These are phyloP conservation scores for Solanum medicagineum DNA, from an alignment of 257 asterid species.

Conservation along the genomic window DNA sequence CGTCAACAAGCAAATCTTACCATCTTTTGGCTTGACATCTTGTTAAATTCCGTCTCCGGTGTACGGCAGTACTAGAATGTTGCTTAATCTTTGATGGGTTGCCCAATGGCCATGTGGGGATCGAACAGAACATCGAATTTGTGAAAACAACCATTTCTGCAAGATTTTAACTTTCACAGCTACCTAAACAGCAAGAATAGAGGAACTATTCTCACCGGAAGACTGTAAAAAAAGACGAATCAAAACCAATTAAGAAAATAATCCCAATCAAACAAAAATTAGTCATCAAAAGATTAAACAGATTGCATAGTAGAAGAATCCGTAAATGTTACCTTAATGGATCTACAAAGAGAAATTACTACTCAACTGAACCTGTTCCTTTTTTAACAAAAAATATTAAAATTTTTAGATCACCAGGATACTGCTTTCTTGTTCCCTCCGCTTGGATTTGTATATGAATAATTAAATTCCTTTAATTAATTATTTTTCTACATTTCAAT, in stretches of 20 bases:
- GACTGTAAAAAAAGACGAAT: background rate
- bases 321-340: background rate
- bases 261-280: background rate
- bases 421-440: background rate
- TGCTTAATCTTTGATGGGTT: background rate
- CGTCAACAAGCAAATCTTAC: slow-evolving; percentile 2
- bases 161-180: background rate
- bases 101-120: background rate
- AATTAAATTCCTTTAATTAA: background rate
- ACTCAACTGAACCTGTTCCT: background rate
- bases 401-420: background rate
- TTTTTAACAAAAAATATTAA: background rate
- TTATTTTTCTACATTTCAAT: background rate
- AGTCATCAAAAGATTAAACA: background rate
- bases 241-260: background rate
- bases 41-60: background rate
- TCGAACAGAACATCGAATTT: background rate
- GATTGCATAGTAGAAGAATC: background rate
- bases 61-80: background rate
- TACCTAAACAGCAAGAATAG: background rate
- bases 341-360: background rate
- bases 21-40: slow-evolving; percentile 19
- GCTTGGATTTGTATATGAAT: background rate
- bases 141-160: background rate
- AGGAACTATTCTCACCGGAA: too few relatives aligned